Evolutionary conservation across 2,329 filamentous ascomycete genomes (phyloP).

Genomic region (Penicillium rolfsii): DNA sequence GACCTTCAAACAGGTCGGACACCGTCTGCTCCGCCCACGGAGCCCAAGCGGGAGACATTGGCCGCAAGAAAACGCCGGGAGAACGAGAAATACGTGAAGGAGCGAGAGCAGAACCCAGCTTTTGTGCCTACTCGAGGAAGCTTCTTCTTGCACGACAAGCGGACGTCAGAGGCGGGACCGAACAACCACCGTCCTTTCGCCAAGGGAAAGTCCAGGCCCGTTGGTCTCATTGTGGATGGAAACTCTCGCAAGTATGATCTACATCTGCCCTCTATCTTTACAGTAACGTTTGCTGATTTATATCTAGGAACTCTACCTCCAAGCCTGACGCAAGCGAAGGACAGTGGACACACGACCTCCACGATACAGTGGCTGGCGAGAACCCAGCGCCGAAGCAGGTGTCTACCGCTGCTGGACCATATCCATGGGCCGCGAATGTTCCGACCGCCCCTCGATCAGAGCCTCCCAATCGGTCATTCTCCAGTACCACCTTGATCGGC

Average conservation of each 20-base stretch:
- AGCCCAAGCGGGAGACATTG: constrained; percentile 57
- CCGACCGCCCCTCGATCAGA: constrained; percentile 58
- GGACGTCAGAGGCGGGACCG: constrained; percentile 73
- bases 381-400: constrained; percentile 40
- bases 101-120: constrained; percentile 83
- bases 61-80: constrained; percentile 77
- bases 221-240: constrained; percentile 53
- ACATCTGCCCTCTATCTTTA: background rate
- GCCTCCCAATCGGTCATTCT: constrained; percentile 76
- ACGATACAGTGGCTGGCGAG: constrained; percentile 63
- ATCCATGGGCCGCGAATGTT: constrained; percentile 41
- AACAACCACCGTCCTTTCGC: constrained; percentile 71
- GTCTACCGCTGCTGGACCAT: constrained; percentile 33
- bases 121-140: constrained; percentile 93
- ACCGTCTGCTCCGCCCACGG: constrained; percentile 45
- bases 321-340: constrained; percentile 64
- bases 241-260: constrained; percentile 48
- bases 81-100: constrained; percentile 87
- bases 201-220: constrained; percentile 59
- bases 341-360: constrained; percentile 93
- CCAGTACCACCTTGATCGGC: constrained; percentile 79
- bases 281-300: constrained; percentile 30
- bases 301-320: constrained; percentile 42
- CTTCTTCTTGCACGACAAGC: constrained; percentile 97
- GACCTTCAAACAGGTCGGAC: constrained; percentile 38